These are phyloP conservation scores for Aspergillus intermedius DNA, from an alignment of 2,329 filamentous ascomycete genomes.

Conservation along the genomic window DNA sequence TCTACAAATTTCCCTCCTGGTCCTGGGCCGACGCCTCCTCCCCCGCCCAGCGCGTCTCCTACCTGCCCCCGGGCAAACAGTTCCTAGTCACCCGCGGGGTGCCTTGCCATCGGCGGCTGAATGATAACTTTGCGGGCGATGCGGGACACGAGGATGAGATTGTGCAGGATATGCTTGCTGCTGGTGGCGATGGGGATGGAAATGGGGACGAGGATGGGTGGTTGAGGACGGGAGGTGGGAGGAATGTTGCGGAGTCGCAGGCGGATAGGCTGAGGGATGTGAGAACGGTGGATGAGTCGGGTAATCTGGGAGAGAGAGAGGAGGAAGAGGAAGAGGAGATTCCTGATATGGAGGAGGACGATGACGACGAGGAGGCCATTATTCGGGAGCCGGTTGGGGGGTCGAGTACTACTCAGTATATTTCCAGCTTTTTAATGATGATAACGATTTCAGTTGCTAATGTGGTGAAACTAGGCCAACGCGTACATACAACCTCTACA, in stretches of 20 bases:
- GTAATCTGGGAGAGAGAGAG: conserved; percentile 71
- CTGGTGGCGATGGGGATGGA: conserved; percentile 40
- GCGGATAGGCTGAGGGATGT: conserved; percentile 74
- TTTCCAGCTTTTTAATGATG: conserved; percentile 8
- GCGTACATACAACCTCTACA: conserved; percentile 96
- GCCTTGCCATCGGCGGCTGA: conserved; percentile 82
- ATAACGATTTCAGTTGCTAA: conserved; percentile 1
- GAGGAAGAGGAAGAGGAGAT: conserved; percentile 71
- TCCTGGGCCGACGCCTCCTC: conserved; percentile 86
- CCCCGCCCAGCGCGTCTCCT: conserved; percentile 67
- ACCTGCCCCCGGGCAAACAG: conserved; percentile 86
- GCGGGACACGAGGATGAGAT: conserved; percentile 80
- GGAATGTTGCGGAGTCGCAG: conserved; percentile 57
- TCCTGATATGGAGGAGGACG: conserved; percentile 97
- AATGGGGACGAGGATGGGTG: conserved; percentile 77
- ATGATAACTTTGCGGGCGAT: conserved; percentile 87
- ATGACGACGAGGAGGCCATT: conserved; percentile 89
- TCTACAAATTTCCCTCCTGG: conserved; percentile 99
- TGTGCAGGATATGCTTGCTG: conserved; percentile 67
- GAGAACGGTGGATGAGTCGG: conserved; percentile 79
- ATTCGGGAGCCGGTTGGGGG: conserved; percentile 63
- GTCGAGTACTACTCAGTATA: conserved; percentile 51
- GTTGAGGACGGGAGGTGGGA: conserved; percentile 76
- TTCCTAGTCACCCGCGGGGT: conserved; percentile 92
- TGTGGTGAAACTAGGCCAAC: conserved; percentile 52